A percentile compares a stretch with the other conserved stretches of the same genome.
phyloP scores from a whole-genome alignment of 2,329 filamentous ascomycete genomes.

The Chaetomiaceae sp. region DNA sequence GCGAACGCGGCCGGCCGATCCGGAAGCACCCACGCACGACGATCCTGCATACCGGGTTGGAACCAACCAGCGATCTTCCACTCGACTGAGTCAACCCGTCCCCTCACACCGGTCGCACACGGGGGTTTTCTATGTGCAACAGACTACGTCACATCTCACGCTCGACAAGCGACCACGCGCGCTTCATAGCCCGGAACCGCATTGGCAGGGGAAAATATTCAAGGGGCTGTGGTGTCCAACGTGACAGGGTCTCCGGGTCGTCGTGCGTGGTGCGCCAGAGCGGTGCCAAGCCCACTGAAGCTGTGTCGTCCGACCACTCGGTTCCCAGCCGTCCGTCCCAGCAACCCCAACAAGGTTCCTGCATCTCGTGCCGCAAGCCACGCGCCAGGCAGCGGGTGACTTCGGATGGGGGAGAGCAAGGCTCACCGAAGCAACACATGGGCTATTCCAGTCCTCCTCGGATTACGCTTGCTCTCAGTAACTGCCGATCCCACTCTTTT shows the following conservation, averaged over 20 bases:
- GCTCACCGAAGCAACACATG: neutral
- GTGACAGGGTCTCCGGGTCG: constrained; percentile 5
- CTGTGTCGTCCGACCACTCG: neutral
- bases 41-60: constrained; percentile 4
- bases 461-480: neutral
- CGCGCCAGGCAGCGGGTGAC: constrained; percentile 5
- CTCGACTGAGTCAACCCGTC: constrained; percentile 1
- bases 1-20: constrained; percentile 13
- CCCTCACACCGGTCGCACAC: neutral
- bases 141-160: constrained; percentile 13
- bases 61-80: constrained; percentile 1
- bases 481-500: neutral
- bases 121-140: neutral
- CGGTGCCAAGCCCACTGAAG: constrained; percentile 3
- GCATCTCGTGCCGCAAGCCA: constrained; percentile 6
- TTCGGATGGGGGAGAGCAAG: neutral
- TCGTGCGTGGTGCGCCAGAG: neutral
- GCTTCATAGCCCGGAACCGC: neutral
- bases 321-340: constrained; percentile 5
- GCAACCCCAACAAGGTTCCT: neutral
- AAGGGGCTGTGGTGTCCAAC: constrained; percentile 8
- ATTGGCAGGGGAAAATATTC: neutral
- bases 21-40: constrained; percentile 4
- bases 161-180: neutral
- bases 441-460: neutral